phyloP scores from a whole-genome alignment of 768 basidiomycete species.

The Mycena filopes region DNA sequence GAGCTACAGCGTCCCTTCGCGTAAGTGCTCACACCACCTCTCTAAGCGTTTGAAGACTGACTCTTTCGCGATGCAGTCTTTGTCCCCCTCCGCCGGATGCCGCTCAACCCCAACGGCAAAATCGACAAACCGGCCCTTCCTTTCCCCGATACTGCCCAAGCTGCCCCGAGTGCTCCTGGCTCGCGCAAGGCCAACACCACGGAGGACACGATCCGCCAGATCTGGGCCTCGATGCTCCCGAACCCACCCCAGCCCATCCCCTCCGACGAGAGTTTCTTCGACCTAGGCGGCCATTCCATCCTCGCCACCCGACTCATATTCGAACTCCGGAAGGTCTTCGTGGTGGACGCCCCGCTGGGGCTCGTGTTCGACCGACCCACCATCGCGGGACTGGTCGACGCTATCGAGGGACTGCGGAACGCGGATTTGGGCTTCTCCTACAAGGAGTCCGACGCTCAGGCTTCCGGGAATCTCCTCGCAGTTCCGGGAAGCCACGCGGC shows the following conservation, averaged over 20 bases:
- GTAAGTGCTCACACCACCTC: constrained; percentile 57
- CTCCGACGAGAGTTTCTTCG: constrained; percentile 95
- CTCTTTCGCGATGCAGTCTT: constrained; percentile 64
- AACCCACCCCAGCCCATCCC: constrained; percentile 82
- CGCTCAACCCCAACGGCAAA: constrained; percentile 98
- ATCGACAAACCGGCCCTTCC: constrained; percentile 98
- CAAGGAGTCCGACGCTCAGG: constrained; percentile 38
- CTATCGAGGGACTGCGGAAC: constrained; percentile 79
- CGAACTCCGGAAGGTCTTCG: constrained; percentile 92
- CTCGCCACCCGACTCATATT: constrained; percentile 97
- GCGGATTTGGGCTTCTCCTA: constrained; percentile 81
- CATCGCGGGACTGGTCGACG: constrained; percentile 76
- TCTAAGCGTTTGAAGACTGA: background rate
- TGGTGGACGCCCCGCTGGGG: constrained; percentile 90
- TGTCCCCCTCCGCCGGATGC: constrained; percentile 94
- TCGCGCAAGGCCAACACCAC: constrained; percentile 68
- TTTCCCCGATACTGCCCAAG: constrained; percentile 95
- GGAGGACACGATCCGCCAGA: constrained; percentile 81
- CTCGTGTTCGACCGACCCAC: constrained; percentile 94
- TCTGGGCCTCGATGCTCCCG: constrained; percentile 88
- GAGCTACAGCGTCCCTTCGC: constrained; percentile 90
- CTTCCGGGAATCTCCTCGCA: constrained; percentile 31
- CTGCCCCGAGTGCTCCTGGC: constrained; percentile 55
- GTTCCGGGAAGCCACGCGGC: constrained; percentile 29
- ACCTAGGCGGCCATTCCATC: constrained; percentile 98